phyloP scores from a whole-genome alignment of 306 rosid genomes.

The Lathyrus aphaca region DNA sequence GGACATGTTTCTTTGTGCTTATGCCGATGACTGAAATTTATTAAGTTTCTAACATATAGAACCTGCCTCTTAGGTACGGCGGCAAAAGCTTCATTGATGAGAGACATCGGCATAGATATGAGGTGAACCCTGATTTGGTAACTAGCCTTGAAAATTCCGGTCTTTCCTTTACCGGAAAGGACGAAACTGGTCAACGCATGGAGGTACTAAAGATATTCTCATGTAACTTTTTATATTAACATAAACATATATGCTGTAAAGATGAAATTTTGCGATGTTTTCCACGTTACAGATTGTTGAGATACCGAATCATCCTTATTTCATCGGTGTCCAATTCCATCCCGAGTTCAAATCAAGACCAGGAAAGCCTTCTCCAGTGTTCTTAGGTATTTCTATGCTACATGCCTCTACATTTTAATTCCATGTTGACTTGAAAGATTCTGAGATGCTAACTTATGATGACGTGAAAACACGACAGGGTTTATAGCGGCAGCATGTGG shows the following conservation, averaged over 20 bases:
- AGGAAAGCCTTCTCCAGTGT: slow-evolving; percentile 76
- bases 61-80: slow-evolving; percentile 52
- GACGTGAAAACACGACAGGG: slow-evolving; percentile 55
- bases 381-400: slow-evolving; percentile 61
- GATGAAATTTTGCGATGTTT: slow-evolving; percentile 26
- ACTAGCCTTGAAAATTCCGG: slow-evolving; percentile 69
- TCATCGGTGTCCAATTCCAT: slow-evolving; percentile 88
- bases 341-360: slow-evolving; percentile 97
- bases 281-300: slow-evolving; percentile 68
- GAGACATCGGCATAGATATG: slow-evolving; percentile 91
- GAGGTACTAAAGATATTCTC: slow-evolving; percentile 52
- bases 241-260: not conserved
- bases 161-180: slow-evolving; percentile 75
- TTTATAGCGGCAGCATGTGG: slow-evolving; percentile 84
- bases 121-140: slow-evolving; percentile 86
- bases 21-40: slow-evolving; percentile 3
- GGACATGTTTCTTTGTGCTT: slow-evolving; percentile 6
- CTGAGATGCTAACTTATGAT: slow-evolving; percentile 16
- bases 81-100: slow-evolving; percentile 65
- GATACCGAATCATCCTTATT: slow-evolving; percentile 84
- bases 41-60: slow-evolving; percentile 45
- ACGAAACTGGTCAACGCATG: slow-evolving; percentile 80
- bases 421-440: slow-evolving; percentile 23
- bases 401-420: not conserved
- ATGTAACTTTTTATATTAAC: not conserved